phyloP scores from a whole-genome alignment of 2,329 filamentous ascomycete species.

The Venturia oleaginea region DNA sequence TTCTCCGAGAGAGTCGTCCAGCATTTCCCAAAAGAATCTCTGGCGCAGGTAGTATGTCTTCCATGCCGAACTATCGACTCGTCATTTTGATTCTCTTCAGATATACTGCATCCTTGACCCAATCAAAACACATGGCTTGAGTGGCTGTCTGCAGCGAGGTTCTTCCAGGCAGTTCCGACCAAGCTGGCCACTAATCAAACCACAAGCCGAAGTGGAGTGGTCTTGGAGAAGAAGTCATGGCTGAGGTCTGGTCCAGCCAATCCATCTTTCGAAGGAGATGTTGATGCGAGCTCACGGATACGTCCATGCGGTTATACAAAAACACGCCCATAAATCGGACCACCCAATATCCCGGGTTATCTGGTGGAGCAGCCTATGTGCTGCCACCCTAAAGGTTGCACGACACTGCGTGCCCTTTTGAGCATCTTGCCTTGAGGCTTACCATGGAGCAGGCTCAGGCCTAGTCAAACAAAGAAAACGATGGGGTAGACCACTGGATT shows the following conservation, averaged over 20 bases:
- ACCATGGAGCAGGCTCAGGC: background rate
- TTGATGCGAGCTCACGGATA: background rate
- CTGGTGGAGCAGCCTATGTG: background rate
- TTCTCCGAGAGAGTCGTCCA: background rate
- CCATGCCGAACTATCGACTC: background rate
- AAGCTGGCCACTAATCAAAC: background rate
- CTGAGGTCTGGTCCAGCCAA: background rate
- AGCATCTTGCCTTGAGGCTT: background rate
- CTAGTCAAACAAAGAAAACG: background rate
- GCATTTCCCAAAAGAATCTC: background rate
- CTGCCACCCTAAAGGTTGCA: background rate
- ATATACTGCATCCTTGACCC: background rate
- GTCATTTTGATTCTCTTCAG: background rate
- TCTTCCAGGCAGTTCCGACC: background rate
- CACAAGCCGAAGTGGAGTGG: background rate
- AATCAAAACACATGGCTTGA: background rate
- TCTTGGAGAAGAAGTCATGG: background rate
- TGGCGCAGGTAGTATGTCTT: background rate
- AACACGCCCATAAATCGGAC: background rate
- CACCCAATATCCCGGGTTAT: background rate
- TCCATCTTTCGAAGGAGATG: background rate
- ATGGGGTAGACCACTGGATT: background rate
- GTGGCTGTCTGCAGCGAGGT: background rate
- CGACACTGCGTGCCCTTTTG: background rate
- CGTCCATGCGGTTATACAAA: background rate